Percentiles rank a stretch among this genome's conserved stretches.
phyloP scores from a whole-genome alignment of 257 asterid genomes.

The Linderniella brevidens region DNA sequence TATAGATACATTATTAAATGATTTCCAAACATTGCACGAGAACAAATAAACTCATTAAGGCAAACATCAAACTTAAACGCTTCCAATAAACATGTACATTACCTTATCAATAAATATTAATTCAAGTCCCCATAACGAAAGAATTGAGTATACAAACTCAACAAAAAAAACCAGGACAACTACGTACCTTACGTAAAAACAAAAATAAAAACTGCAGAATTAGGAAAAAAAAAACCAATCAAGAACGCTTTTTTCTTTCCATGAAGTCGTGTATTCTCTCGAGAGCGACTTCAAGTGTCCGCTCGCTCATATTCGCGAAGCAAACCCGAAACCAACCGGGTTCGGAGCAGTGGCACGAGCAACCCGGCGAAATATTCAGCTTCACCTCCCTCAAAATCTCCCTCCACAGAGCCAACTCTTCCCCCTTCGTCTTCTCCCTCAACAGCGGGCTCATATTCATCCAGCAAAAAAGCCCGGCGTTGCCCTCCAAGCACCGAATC shows the following conservation, averaged over 20 bases:
- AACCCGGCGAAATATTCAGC: conserved; percentile 2
- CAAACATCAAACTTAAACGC: too few relatives aligned
- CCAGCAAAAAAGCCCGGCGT: conserved; percentile 5
- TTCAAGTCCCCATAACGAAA: too few relatives aligned
- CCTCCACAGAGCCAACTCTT: neutral
- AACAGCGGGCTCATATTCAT: neutral
- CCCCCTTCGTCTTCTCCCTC: neutral
- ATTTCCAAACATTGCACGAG: too few relatives aligned
- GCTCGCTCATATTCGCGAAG: conserved; percentile 1
- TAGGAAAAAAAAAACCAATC: too few relatives aligned
- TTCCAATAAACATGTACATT: too few relatives aligned
- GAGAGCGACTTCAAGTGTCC: neutral
- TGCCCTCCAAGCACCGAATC: neutral
- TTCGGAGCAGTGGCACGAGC: neutral
- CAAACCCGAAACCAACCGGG: conserved; percentile 4
- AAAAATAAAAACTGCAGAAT: too few relatives aligned
- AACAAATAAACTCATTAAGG: too few relatives aligned
- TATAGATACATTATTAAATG: too few relatives aligned
- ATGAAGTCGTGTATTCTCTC: neutral
- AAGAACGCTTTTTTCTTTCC: neutral
- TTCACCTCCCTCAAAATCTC: neutral
- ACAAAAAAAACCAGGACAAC: too few relatives aligned
- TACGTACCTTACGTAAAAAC: too few relatives aligned
- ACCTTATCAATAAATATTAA: too few relatives aligned
- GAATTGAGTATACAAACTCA: too few relatives aligned